Evolutionary conservation across 169 alveolate species (phyloP).

Genomic region (Eimeria acervulina): DNA sequence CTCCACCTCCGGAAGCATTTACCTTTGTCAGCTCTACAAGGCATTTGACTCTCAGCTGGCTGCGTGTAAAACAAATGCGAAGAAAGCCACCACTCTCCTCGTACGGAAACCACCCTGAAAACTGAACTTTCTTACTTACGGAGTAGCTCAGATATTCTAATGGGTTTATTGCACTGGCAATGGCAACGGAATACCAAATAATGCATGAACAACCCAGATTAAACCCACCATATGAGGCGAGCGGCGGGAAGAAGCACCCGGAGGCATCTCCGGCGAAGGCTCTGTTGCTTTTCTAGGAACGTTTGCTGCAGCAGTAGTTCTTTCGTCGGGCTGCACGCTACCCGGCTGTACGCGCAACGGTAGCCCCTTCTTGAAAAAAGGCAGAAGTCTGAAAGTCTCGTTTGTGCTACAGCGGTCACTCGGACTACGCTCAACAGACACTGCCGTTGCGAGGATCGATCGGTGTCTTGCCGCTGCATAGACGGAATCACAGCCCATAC

Average conservation of each 20-base stretch:
- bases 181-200: neutral
- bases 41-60: neutral
- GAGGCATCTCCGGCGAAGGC: neutral
- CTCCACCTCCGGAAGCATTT: neutral
- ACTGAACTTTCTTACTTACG: neutral
- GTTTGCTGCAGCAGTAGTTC: neutral
- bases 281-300: neutral
- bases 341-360: neutral
- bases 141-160: neutral
- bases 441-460: neutral
- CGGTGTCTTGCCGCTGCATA: neutral
- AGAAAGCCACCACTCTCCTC: neutral
- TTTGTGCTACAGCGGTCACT: neutral
- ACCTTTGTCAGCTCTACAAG: neutral
- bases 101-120: neutral
- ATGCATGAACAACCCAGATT: neutral
- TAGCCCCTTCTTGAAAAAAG: neutral
- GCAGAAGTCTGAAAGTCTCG: neutral
- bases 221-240: neutral
- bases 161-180: neutral
- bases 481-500: slow-evolving; percentile 20
- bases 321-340: neutral
- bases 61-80: neutral
- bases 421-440: slow-evolving; percentile 43
- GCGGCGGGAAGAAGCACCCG: neutral